A percentile compares a stretch with the other conserved stretches of the same genome.
phyloP scores from a whole-genome alignment of 768 basidiomycete species.

The Psilocybe subaeruginosa region DNA sequence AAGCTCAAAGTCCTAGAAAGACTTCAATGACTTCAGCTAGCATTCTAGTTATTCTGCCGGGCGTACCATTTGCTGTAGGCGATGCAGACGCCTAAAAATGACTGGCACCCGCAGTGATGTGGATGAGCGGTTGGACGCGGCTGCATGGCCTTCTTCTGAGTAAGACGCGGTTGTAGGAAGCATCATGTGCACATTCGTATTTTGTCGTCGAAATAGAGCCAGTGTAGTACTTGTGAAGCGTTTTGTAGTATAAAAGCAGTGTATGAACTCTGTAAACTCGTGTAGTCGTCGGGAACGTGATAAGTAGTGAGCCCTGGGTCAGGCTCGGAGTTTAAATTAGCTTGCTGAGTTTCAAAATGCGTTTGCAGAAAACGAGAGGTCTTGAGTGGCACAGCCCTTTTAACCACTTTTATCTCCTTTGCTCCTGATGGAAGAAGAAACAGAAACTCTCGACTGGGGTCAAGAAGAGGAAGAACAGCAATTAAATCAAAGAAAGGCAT shows the following conservation, averaged over 20 bases:
- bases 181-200: constrained; percentile 38
- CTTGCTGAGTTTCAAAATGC: constrained; percentile 27
- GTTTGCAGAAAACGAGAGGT: constrained; percentile 17
- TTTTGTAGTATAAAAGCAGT: not conserved
- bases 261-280: not conserved
- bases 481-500: constrained; percentile 22
- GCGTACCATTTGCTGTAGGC: constrained; percentile 87
- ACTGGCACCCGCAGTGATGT: constrained; percentile 64
- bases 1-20: constrained; percentile 87
- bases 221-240: constrained; percentile 26
- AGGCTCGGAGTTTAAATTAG: constrained; percentile 23
- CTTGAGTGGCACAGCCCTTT: constrained; percentile 8
- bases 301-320: constrained; percentile 1
- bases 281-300: constrained; percentile 8
- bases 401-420: constrained; percentile 12
- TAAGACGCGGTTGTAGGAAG: constrained; percentile 42
- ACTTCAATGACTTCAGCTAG: constrained; percentile 3
- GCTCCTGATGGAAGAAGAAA: constrained; percentile 63
- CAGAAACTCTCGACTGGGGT: constrained; percentile 73
- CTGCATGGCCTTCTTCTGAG: constrained; percentile 36
- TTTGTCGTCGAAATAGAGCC: constrained; percentile 41
- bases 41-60: not conserved
- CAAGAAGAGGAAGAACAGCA: constrained; percentile 47
- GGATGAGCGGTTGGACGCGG: constrained; percentile 31
- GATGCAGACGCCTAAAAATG: constrained; percentile 78